Conservation (phyloP, 495 filamentous ascomycete genomes). For the Aspergillus ellipticus region DNA sequence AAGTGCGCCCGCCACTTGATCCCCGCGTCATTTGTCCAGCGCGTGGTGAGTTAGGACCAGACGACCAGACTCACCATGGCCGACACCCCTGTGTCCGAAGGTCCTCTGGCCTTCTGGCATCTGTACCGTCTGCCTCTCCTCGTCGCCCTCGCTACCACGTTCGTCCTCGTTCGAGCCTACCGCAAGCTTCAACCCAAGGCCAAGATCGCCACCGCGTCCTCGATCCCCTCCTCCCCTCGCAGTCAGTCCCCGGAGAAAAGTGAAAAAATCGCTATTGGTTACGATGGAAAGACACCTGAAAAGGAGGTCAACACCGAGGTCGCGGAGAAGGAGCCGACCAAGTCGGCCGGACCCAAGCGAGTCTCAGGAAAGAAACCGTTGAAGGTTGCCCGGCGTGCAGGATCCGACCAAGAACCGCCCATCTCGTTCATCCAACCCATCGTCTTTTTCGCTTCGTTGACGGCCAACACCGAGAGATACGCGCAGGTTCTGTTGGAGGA, state of each 20-base stretch:
- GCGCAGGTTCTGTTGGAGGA: slow-evolving; percentile 55
- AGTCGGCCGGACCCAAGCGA: slow-evolving; percentile 34
- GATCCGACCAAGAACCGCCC: slow-evolving; percentile 17
- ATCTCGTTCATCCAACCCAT: slow-evolving; percentile 60
- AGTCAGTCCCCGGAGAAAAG: slow-evolving; percentile 27
- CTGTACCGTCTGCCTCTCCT: slow-evolving; percentile 36
- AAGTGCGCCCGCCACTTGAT: neutral
- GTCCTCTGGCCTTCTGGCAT: slow-evolving; percentile 39
- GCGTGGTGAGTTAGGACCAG: neutral
- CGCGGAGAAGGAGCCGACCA: slow-evolving; percentile 9
- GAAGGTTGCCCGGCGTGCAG: slow-evolving; percentile 24
- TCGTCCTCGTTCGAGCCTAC: slow-evolving; percentile 26
- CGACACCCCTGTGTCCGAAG: slow-evolving; percentile 12
- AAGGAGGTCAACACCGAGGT: slow-evolving; percentile 9
- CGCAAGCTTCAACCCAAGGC: slow-evolving; percentile 23
- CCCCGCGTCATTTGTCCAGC: neutral
- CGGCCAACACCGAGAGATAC: slow-evolving; percentile 69
- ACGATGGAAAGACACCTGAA: slow-evolving; percentile 6
- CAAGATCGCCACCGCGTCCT: slow-evolving; percentile 27
- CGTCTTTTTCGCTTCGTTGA: slow-evolving; percentile 85
- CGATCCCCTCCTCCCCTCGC: slow-evolving; percentile 35
- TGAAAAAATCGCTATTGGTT: slow-evolving; percentile 8
- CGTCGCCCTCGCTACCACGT: slow-evolving; percentile 21
- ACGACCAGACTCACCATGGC: slow-evolving; percentile 5
- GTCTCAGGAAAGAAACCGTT: slow-evolving; percentile 36